These are phyloP conservation scores for Cercophora newfieldiana DNA, from an alignment of 495 filamentous ascomycete species.

Conservation along the genomic window DNA sequence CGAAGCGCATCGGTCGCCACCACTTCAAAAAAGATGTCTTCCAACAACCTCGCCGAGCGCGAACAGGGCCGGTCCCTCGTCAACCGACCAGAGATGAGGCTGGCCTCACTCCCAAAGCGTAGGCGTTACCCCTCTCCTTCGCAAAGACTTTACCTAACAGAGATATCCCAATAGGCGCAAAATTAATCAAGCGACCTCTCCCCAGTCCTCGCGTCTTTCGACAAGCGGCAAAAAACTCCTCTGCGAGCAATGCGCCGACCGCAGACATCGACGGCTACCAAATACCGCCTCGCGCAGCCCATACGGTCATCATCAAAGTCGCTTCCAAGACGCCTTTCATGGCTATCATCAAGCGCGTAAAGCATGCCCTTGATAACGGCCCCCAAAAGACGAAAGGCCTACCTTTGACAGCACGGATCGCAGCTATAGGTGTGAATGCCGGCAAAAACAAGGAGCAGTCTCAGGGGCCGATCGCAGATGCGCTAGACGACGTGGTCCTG, in stretches of 20 bases:
- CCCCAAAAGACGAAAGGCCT: conserved; percentile 35
- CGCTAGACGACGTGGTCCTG: conserved; percentile 60
- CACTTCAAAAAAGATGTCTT: neutral
- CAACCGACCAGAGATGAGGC: conserved; percentile 40
- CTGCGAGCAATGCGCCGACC: conserved; percentile 36
- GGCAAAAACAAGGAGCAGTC: neutral
- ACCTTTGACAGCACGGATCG: conserved; percentile 44
- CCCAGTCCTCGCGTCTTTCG: conserved; percentile 15
- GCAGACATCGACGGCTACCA: conserved; percentile 72
- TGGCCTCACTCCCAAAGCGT: conserved; percentile 52
- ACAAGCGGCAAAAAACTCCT: neutral
- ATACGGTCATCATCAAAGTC: conserved; percentile 67
- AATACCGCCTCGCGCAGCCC: conserved; percentile 53
- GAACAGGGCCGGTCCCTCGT: conserved; percentile 9
- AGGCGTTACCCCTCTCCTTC: neutral
- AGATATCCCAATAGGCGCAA: conserved; percentile 21
- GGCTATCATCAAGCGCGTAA: conserved; percentile 76
- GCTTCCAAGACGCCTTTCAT: conserved; percentile 73
- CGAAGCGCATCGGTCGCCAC: neutral
- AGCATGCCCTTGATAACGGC: conserved; percentile 69
- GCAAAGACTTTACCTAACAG: neutral
- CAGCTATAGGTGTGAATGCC: conserved; percentile 36
- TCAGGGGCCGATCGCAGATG: conserved; percentile 16
- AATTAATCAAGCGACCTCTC: conserved; percentile 33
- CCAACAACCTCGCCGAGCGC: neutral